These are phyloP conservation scores for Phytopythium mirpurense DNA, from an alignment of 352 stramenopile species.

Conservation along the genomic window DNA sequence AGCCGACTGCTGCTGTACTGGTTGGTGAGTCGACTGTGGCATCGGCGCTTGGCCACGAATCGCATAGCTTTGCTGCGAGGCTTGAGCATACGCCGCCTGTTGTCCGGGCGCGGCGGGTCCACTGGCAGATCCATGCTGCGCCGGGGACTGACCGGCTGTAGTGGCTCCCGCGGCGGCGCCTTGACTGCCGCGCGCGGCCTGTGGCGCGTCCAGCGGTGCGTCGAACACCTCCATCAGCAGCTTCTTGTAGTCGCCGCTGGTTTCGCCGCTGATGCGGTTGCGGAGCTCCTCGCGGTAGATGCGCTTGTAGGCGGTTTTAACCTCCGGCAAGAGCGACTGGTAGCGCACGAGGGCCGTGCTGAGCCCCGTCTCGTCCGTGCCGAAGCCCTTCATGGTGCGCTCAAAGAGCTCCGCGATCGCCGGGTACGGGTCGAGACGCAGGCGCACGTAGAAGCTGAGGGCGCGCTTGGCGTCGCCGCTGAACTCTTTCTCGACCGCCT, in stretches of 20 bases:
- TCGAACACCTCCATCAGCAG: slow-evolving; percentile 64
- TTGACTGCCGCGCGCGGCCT: neutral
- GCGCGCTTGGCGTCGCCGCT: slow-evolving; percentile 69
- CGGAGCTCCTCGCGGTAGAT: slow-evolving; percentile 53
- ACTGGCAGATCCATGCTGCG: neutral
- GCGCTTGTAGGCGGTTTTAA: slow-evolving; percentile 53
- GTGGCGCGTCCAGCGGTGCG: slow-evolving; percentile 40
- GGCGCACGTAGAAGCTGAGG: slow-evolving; percentile 54
- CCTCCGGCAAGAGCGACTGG: slow-evolving; percentile 41
- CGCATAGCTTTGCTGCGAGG: neutral
- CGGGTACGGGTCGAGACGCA: slow-evolving; percentile 53
- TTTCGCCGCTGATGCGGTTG: slow-evolving; percentile 53
- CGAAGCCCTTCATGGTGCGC: slow-evolving; percentile 68
- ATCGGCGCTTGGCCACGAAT: neutral
- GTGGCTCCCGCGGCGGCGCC: neutral
- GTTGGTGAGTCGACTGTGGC: neutral
- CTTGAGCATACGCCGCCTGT: neutral
- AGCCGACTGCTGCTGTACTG: neutral
- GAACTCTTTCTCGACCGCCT: slow-evolving; percentile 80
- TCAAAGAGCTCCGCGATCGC: slow-evolving; percentile 69
- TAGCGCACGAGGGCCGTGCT: slow-evolving; percentile 60
- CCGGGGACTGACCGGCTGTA: slow-evolving; percentile 6
- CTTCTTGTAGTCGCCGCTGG: slow-evolving; percentile 58
- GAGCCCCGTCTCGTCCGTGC: slow-evolving; percentile 51
- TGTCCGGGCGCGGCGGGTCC: neutral